phyloP scores from a whole-genome alignment of 192 early-diverging fungal genomes.

The Coemansia sp. region DNA sequence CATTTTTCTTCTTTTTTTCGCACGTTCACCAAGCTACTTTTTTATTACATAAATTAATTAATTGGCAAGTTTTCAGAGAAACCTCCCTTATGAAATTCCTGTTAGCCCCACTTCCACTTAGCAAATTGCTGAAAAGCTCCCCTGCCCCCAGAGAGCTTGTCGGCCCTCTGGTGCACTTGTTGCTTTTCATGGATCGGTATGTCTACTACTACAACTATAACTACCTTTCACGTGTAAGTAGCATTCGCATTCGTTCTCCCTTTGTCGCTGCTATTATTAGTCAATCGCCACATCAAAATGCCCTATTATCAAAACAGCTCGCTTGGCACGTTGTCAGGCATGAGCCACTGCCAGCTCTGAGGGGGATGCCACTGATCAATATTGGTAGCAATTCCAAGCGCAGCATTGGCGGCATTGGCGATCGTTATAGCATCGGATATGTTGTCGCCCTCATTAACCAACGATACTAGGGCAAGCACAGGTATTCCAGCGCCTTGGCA shows the following conservation, averaged over 20 bases:
- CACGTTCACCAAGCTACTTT: too few relatives aligned
- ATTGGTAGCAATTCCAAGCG: slow-evolving; percentile 19
- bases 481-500: slow-evolving; percentile 45
- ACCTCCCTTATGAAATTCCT: too few relatives aligned
- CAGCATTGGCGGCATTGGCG: slow-evolving; percentile 54
- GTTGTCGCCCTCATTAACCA: slow-evolving; percentile 77
- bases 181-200: not conserved
- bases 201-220: not conserved
- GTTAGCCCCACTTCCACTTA: too few relatives aligned
- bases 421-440: slow-evolving; percentile 63
- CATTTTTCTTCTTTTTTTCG: too few relatives aligned
- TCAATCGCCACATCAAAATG: not conserved
- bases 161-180: too few relatives aligned
- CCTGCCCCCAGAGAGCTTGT: too few relatives aligned
- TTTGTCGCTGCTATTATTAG: not conserved
- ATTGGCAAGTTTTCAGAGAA: too few relatives aligned
- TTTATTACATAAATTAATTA: not conserved
- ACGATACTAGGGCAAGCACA: slow-evolving; percentile 54
- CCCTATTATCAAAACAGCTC: slow-evolving; percentile 14
- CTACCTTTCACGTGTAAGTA: too few relatives aligned
- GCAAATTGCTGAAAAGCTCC: too few relatives aligned
- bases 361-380: slow-evolving; percentile 31
- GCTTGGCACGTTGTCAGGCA: slow-evolving; percentile 19
- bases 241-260: too few relatives aligned
- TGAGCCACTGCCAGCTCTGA: slow-evolving; percentile 46